Evolutionary conservation across 495 filamentous ascomycete species (phyloP), one percentile per base, ranked within the genome.

Genomic region (Oleoguttula mirabilis): DNA sequence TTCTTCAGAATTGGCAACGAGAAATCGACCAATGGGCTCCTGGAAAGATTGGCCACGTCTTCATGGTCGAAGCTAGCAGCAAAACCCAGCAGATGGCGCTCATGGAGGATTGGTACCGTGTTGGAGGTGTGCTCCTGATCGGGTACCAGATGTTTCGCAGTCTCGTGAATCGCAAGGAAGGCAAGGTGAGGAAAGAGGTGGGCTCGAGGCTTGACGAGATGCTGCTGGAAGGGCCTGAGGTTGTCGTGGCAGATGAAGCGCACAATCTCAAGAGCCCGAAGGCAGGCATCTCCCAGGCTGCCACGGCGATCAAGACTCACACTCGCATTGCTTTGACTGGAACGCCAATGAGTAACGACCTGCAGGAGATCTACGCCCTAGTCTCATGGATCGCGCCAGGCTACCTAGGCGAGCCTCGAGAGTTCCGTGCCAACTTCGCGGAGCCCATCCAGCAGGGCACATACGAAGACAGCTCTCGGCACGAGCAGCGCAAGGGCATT

Each of bases 221-320:
- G 34, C 21, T 54, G 39, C 39, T 56, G 6, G 21, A 54, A 11
- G 43, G 42, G 19, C 35, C 56, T 0, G 81, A 71, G 37, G 74
- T 94, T 30, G 76, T 94, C n/a, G 61, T 94, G 11, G 80, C 80
- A 1, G 88, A 96, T 50, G 88, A 96, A 57, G 88, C 87, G 0
- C 88, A 96, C 51, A 66, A 58, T 19, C 59, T 94, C 45, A 94
- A 90, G 55, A 84, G 83, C 44, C 58, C 59, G 0, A 53, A 46
- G 0, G 58, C 76, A 0, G 54, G 60, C n/a, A 59, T 85, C 14
- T 58, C 75, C 16, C 43, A 59, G 33, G 68, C 71, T 16, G 64
- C 76, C 3, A 60, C 60, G 10, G 57, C 63, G 8, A 77, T 95
- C 47, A 66, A 56, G 36, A 79, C 87, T 0, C 73, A 60, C 41